phyloP scores from a whole-genome alignment of 2,329 filamentous ascomycete species.

The Colletotrichum musicola region DNA sequence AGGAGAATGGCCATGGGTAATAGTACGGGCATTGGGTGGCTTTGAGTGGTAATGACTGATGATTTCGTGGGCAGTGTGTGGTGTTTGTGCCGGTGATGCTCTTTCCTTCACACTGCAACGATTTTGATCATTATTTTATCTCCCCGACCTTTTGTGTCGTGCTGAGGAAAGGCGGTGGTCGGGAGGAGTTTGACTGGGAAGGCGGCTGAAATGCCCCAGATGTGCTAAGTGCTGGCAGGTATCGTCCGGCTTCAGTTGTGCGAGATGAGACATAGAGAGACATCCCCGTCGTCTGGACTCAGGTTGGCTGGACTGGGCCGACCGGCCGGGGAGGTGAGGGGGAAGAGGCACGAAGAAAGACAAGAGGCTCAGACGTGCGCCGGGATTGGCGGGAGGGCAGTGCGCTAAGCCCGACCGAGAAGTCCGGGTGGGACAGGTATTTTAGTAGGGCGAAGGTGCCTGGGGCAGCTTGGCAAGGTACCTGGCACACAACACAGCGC shows the following conservation, averaged over 20 bases:
- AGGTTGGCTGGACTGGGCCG: slow-evolving; percentile 18
- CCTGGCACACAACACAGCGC: neutral
- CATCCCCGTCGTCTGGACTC: slow-evolving; percentile 18
- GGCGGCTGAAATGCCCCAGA: slow-evolving; percentile 37
- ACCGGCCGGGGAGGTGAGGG: slow-evolving; percentile 11
- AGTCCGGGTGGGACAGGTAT: slow-evolving; percentile 10
- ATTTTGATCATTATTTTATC: neutral
- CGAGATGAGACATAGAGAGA: neutral
- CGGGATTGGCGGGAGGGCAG: slow-evolving; percentile 36
- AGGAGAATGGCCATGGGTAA: no score
- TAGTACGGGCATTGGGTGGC: no score
- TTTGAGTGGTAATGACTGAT: no score
- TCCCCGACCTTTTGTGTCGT: neutral
- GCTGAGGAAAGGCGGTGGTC: slow-evolving; percentile 2
- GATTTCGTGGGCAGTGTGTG: neutral
- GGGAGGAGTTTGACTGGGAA: slow-evolving; percentile 18
- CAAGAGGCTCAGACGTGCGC: slow-evolving; percentile 39
- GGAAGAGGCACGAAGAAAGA: slow-evolving; percentile 31
- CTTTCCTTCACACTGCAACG: no score
- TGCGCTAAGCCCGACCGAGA: slow-evolving; percentile 19
- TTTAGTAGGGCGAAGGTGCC: neutral
- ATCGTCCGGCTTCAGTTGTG: neutral
- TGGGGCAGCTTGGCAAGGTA: neutral
- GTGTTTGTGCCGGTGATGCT: no score
- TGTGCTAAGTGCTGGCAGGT: neutral